Conservation (phyloP, 1,284 basidiomycete species). For the Ceratobasidium sp. region DNA sequence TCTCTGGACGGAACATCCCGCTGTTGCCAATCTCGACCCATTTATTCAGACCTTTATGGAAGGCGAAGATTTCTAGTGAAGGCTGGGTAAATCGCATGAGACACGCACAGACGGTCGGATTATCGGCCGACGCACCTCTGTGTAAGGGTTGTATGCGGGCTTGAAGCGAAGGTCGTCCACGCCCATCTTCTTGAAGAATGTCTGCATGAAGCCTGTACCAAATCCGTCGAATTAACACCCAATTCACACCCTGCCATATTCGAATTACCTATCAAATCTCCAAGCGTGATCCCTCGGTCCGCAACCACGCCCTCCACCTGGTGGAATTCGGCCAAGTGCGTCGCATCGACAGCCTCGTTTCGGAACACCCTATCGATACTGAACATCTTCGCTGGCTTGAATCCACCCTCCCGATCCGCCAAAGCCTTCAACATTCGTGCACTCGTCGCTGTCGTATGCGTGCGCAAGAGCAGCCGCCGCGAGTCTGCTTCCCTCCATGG, state of each 20-base stretch:
- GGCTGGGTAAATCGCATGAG: conserved; percentile 66
- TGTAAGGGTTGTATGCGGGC: conserved; percentile 97
- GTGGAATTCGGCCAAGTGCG: conserved; percentile 99
- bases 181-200: conserved; percentile 99
- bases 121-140: conserved; percentile 72
- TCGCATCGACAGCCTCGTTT: conserved; percentile 99
- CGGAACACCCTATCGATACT: conserved; percentile 99
- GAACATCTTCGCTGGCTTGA: conserved; percentile 97
- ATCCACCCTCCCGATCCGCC: conserved; percentile 80
- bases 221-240: conserved; percentile 33
- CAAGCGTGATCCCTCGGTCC: conserved; percentile 93
- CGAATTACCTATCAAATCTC: conserved; percentile 89
- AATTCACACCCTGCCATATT: not conserved
- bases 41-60: conserved; percentile 92
- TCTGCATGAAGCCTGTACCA: conserved; percentile 89
- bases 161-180: conserved; percentile 95
- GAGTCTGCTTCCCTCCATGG: conserved; percentile 96
- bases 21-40: conserved; percentile 98
- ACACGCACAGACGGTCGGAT: not conserved
- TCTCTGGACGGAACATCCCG: conserved; percentile 99
- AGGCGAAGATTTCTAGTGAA: conserved; percentile 99
- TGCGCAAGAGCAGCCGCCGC: conserved; percentile 91
- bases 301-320: conserved; percentile 99
- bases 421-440: conserved; percentile 95
- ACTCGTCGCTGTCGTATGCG: conserved; percentile 97